Percentiles rank a stretch among this genome's conserved stretches.
Conservation (phyloP, 2,329 filamentous ascomycete species). For the Fusarium odoratissimum region DNA sequence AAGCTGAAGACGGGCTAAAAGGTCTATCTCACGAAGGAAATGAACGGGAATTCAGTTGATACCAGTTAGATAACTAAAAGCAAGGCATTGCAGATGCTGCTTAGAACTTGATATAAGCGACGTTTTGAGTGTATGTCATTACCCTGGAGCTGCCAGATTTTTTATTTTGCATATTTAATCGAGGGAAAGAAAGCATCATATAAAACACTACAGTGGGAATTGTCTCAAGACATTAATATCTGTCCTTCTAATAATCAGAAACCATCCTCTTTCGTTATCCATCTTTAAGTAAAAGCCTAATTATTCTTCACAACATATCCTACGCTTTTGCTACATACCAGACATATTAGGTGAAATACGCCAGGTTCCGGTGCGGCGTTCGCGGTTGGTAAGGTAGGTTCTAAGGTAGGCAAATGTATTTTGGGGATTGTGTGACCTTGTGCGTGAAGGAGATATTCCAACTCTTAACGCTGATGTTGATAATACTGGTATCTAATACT, state of each 20-base stretch:
- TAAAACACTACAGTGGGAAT: neutral
- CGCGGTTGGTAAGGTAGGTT: neutral
- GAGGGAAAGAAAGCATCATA: neutral
- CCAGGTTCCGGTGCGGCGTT: no score
- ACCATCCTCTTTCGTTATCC: neutral
- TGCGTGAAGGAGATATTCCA: neutral
- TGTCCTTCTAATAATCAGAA: neutral
- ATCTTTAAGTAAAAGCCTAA: neutral
- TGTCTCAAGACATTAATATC: neutral
- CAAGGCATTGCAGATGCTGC: neutral
- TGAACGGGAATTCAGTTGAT: neutral
- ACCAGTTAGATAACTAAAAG: conserved; percentile 32
- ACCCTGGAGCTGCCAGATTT: neutral
- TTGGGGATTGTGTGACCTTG: neutral
- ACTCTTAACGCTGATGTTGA: neutral
- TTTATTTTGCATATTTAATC: neutral
- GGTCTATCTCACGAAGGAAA: neutral
- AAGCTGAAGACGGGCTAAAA: neutral
- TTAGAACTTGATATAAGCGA: neutral
- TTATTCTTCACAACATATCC: neutral
- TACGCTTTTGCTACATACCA: neutral
- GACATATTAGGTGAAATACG: neutral
- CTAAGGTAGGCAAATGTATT: neutral
- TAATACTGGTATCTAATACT: conserved; percentile 13
- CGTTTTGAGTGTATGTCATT: neutral